Evolutionary conservation across 306 rosid species (phyloP).

Genomic region (Neltuma alba): DNA sequence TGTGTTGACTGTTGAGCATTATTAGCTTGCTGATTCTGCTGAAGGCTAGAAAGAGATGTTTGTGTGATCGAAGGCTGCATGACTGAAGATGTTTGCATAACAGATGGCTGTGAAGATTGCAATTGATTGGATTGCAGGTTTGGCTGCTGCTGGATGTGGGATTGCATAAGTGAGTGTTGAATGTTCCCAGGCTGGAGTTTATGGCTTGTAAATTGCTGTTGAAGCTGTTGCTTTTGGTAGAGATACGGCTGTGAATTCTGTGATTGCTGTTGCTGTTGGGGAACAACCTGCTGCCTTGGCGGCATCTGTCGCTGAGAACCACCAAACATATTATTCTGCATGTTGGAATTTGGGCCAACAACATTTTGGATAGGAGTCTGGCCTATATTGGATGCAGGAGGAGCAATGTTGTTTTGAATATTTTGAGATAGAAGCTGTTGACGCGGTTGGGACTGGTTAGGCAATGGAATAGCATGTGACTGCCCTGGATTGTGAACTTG

Average conservation of each 20-base stretch:
- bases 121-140: constrained; percentile 75
- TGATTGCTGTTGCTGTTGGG: constrained; percentile 73
- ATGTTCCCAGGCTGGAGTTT: constrained; percentile 42
- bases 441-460: constrained; percentile 67
- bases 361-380: constrained; percentile 63
- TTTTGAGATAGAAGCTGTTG: constrained; percentile 75
- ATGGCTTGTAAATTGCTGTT: constrained; percentile 58
- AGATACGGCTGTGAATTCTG: constrained; percentile 61
- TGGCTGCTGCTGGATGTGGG: constrained; percentile 70
- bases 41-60: constrained; percentile 57
- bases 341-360: constrained; percentile 69
- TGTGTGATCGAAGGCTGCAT: constrained; percentile 59
- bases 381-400: constrained; percentile 63
- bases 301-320: constrained; percentile 75
- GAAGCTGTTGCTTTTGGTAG: constrained; percentile 54
- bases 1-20: constrained; percentile 71
- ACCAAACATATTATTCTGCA: constrained; percentile 57
- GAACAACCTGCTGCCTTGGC: constrained; percentile 77
- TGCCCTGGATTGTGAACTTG: constrained; percentile 77
- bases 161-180: constrained; percentile 36
- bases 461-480: constrained; percentile 56
- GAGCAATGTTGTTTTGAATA: constrained; percentile 57
- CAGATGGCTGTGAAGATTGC: constrained; percentile 83
- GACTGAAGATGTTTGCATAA: constrained; percentile 55
- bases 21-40: constrained; percentile 73